Evolutionary conservation across 257 asterid species (phyloP), one percentile per base, ranked within the genome.

Genomic region (Schizonepeta tenuifolia): DNA sequence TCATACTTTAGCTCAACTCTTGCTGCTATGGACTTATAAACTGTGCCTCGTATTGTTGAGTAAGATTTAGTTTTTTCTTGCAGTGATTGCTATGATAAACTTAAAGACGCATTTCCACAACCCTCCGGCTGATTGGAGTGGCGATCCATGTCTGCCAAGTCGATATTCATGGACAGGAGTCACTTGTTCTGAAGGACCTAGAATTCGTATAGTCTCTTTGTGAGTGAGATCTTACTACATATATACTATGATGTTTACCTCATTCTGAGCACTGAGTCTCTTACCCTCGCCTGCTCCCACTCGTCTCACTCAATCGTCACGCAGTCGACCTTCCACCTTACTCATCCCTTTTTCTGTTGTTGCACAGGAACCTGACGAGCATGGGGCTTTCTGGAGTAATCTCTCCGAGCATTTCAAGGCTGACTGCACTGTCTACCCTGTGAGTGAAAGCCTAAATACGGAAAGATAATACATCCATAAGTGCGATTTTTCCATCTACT

Each of bases 141-240:
- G 99, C 40, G 99, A 95, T 82, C 99, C 99, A 0, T 95, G 99
- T 83, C 79, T 90, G 70, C 99, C 99, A 26, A 81, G 77, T 49
- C 81, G 67, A 69, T 90, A 88, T 83, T 54, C 86, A 21, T 95
- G 99, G 99, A 86, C 98, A 21, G 99, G 99, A 64, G 86, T 95
- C 77, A 83, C 90, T 69, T 95, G 99, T 75, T 82, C 90, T 14
- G 83, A 67, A 67, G 97, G 90, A 43, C 61, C 79, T 22, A 85
- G 94, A 55, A 79, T 87, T 72, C 98, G 99, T 50, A 71, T 95
- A 35, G 82, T 77, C 75, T 22, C 87, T 69, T 69, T 95, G 99
- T 95, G 78, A 92, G 99, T 86, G 70, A 57, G 49, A 79, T 64
- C 58, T 65, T 77, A 53, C 44, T 21, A 2, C 6, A 44, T 54